Percentiles rank a stretch among this genome's conserved stretches.
Conservation (phyloP, 1,284 basidiomycete species). For the Thelephora terrestris region DNA sequence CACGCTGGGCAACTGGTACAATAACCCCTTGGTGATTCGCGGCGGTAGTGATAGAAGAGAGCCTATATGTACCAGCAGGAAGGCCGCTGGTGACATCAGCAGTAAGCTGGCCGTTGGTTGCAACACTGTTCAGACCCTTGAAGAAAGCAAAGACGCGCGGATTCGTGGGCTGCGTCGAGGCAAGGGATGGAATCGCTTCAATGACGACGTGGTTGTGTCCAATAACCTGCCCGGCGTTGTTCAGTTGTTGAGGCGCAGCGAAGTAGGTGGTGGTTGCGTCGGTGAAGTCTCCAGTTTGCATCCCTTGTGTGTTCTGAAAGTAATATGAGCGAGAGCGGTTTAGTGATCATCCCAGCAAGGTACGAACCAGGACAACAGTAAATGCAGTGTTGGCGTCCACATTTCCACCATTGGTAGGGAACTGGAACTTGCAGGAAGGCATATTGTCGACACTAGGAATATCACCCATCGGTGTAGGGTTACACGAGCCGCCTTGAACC, state of each 20-base stretch:
- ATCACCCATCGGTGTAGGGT: conserved; percentile 30
- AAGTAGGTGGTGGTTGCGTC: conserved; percentile 48
- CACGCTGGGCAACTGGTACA: conserved; percentile 48
- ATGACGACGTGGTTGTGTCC: conserved; percentile 63
- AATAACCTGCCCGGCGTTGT: conserved; percentile 38
- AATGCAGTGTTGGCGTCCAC: conserved; percentile 37
- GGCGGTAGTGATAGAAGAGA: conserved; percentile 41
- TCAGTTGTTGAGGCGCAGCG: conserved; percentile 48
- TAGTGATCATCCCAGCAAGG: conserved; percentile 22
- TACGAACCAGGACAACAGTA: conserved; percentile 33
- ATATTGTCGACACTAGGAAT: conserved; percentile 35
- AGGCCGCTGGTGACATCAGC: conserved; percentile 51
- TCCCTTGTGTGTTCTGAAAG: not conserved
- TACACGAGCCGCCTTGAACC: conserved; percentile 20
- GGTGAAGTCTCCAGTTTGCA: conserved; percentile 41
- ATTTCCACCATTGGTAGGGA: conserved; percentile 33
- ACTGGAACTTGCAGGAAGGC: conserved; percentile 40
- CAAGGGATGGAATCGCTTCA: conserved; percentile 41
- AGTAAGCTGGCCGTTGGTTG: conserved; percentile 40
- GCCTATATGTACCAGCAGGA: conserved; percentile 44
- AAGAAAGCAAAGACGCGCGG: conserved; percentile 59
- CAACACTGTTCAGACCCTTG: conserved; percentile 46
- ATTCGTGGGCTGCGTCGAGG: conserved; percentile 43
- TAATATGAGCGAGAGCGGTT: not conserved
- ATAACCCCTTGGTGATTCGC: conserved; percentile 55